A percentile compares a stretch with the other conserved stretches of the same genome.
phyloP scores from a whole-genome alignment of 2,329 filamentous ascomycete species.

The Aspergillus eucalypticola region DNA sequence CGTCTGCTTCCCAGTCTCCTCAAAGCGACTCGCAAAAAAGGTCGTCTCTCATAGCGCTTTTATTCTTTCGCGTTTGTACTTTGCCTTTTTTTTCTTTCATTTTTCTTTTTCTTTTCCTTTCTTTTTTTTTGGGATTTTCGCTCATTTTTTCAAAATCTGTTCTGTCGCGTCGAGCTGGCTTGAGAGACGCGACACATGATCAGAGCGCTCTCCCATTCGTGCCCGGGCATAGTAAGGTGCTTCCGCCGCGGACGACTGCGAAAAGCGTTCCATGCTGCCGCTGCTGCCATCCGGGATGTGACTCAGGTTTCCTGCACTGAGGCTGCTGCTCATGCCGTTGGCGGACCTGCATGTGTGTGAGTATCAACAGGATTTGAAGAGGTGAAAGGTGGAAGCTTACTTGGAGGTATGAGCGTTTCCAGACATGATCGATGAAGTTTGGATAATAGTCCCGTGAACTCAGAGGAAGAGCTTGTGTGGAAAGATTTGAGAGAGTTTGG shows the following conservation, averaged over 20 bases:
- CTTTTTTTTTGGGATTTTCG: slow-evolving; percentile 4
- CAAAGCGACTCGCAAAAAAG: neutral
- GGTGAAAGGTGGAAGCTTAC: slow-evolving; percentile 12
- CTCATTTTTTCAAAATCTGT: slow-evolving; percentile 28
- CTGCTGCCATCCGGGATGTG: slow-evolving; percentile 28
- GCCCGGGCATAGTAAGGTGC: slow-evolving; percentile 36
- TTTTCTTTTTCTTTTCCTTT: slow-evolving; percentile 5
- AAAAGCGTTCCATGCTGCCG: slow-evolving; percentile 30
- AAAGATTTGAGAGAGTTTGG: neutral
- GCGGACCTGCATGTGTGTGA: slow-evolving; percentile 16
- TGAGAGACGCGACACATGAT: slow-evolving; percentile 32
- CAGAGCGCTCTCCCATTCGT: slow-evolving; percentile 33
- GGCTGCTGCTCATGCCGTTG: slow-evolving; percentile 27
- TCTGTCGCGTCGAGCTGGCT: slow-evolving; percentile 34
- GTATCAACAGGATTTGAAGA: neutral
- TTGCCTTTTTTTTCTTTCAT: slow-evolving; percentile 1
- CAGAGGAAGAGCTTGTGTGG: neutral
- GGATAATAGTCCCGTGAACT: neutral
- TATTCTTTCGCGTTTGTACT: neutral
- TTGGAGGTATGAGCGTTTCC: slow-evolving; percentile 15
- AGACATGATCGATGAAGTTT: slow-evolving; percentile 14
- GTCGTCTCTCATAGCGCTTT: slow-evolving; percentile 1
- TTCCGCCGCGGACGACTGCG: slow-evolving; percentile 29
- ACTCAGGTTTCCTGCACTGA: slow-evolving; percentile 31
- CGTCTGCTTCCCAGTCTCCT: neutral